Base-by-base conservation (phyloP, 192 early-diverging fungal genomes). In the Rhizophagus prolifer region DNA sequence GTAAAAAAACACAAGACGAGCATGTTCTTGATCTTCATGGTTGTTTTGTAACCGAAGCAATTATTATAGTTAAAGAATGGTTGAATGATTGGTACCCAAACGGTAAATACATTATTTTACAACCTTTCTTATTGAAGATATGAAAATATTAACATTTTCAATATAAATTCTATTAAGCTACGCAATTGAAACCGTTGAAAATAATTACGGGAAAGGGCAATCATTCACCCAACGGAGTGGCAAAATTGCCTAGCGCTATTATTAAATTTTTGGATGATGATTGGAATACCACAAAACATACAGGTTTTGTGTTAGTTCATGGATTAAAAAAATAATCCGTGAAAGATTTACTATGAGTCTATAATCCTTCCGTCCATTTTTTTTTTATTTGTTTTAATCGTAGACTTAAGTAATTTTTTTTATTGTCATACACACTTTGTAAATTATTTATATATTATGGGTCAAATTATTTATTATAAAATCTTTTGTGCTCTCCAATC, bases 21-120 rank as follows among this genome's bases (percentile, higher is more conserved):
- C 84, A 86, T 77, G 75, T 92, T 36, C 79, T 93, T 3, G 92
- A 93, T 79, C 81, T 93, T 19, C 92, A 93, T 64, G 92, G 92
- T 0, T 79, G 92, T 30, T 90, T 85, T 0, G 84, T 91, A 3
- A 75, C 79, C 0, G 91, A 93, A 76, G 91, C 92, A 0, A 76
- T 87, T 5, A 85, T 83, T 12, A 78, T 93, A 14, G 86, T 88
- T 0, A 77, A 82, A 78, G 90, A 91, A 68, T 86, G 86, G 8
- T 83, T 89, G 9, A 85, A 82, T 4, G 79, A 87, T 41, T 92
- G 91, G 90, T 88, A 86, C 75, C 79, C 82, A 30, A 79, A 84
- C 44, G 82, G 80, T 21, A 85, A 79, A 79, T 81, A 80, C 63
- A 60, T 79, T 12, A 69, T 79, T 80, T 62, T 63, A 58, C 14